Percentiles rank a stretch among this genome's conserved stretches.
phyloP scores from a whole-genome alignment of 2,329 filamentous ascomycete genomes.

The Penicillium verrucosum region DNA sequence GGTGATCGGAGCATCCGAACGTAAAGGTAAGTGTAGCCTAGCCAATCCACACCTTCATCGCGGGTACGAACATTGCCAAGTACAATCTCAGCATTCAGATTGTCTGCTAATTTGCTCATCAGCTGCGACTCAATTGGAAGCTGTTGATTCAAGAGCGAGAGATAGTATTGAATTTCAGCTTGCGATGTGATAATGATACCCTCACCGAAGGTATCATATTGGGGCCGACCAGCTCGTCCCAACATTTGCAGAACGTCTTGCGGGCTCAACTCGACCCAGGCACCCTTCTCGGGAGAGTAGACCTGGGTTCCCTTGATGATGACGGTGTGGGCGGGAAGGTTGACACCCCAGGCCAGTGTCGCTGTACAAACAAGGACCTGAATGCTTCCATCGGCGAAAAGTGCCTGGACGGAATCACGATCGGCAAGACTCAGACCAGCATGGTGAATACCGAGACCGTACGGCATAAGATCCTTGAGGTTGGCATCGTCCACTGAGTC shows the following conservation, averaged over 20 bases:
- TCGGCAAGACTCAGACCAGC: constrained; percentile 96
- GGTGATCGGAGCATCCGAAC: constrained; percentile 96
- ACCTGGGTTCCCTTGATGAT: constrained; percentile 99
- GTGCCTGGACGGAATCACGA: constrained; percentile 88
- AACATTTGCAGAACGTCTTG: constrained; percentile 99
- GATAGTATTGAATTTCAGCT: constrained; percentile 91
- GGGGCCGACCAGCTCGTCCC: constrained; percentile 90
- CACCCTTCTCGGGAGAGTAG: constrained; percentile 97
- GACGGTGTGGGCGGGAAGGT: constrained; percentile 93
- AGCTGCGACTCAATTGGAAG: constrained; percentile 96
- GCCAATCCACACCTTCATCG: constrained; percentile 97
- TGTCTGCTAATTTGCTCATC: constrained; percentile 88
- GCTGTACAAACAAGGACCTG: constrained; percentile 96
- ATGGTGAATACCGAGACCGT: constrained; percentile 97
- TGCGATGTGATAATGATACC: constrained; percentile 98
- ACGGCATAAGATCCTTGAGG: constrained; percentile 89
- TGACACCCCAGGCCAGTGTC: constrained; percentile 98
- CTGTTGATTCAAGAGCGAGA: constrained; percentile 94
- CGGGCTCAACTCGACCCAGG: constrained; percentile 95
- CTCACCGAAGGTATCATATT: constrained; percentile 96
- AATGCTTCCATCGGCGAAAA: constrained; percentile 86
- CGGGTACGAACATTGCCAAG: constrained; percentile 86
- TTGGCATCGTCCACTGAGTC: constrained; percentile 79
- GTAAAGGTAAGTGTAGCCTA: constrained; percentile 96
- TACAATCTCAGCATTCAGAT: constrained; percentile 93